phyloP scores from a whole-genome alignment of 495 filamentous ascomycete genomes.

The Podospora australis region DNA sequence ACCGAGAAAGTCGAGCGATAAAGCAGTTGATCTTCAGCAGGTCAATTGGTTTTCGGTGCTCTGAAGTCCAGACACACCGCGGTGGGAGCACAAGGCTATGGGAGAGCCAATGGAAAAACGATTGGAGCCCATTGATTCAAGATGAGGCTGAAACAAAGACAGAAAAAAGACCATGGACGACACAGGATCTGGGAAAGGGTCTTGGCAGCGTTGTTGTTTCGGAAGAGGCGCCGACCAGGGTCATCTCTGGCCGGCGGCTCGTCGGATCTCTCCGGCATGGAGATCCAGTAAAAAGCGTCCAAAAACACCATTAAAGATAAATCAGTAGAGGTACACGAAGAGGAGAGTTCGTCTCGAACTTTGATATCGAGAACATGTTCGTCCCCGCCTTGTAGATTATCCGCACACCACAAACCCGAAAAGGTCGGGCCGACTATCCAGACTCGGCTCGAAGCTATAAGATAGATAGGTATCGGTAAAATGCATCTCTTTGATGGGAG shows the following conservation, averaged over 20 bases:
- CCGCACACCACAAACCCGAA: too few species aligned
- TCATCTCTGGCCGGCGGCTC: background rate
- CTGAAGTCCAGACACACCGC: background rate
- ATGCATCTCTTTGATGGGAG: too few species aligned
- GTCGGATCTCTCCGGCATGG: slow-evolving; percentile 9
- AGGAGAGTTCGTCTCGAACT: background rate
- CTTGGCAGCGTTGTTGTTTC: slow-evolving; percentile 6
- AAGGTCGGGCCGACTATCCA: too few species aligned
- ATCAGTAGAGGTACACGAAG: too few species aligned
- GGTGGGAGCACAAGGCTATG: background rate
- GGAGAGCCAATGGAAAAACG: background rate
- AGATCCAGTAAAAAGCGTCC: too few species aligned
- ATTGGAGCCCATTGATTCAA: background rate
- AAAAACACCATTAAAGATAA: too few species aligned
- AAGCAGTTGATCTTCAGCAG: too few species aligned
- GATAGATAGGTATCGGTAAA: too few species aligned
- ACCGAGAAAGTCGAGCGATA: too few species aligned
- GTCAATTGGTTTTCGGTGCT: background rate
- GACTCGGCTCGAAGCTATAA: too few species aligned
- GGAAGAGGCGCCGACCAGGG: slow-evolving; percentile 1
- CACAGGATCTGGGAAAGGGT: background rate
- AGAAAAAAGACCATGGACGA: too few species aligned
- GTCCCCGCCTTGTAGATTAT: too few species aligned
- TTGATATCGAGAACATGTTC: background rate
- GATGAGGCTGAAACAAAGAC: background rate